Evolutionary conservation across 2,329 filamentous ascomycete genomes (phyloP).

Genomic region (Phaeosphaeriaceae sp.): DNA sequence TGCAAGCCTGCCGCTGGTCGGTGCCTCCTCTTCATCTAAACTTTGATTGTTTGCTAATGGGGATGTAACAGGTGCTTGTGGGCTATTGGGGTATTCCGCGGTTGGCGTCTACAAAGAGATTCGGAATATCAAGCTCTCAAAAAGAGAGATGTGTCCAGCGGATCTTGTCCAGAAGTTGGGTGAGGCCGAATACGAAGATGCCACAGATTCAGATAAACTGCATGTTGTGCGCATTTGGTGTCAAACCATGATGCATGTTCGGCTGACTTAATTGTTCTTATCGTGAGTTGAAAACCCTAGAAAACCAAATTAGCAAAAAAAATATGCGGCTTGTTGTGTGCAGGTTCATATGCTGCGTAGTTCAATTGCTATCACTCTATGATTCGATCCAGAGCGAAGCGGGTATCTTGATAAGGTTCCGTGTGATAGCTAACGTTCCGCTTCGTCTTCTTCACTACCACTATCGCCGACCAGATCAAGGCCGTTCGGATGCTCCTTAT

Average conservation of each 20-base stretch:
- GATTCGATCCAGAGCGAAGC: too few species aligned
- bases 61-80: constrained; percentile 55
- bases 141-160: constrained; percentile 13
- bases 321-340: background rate
- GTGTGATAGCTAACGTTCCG: background rate
- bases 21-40: background rate
- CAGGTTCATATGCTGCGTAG: too few species aligned
- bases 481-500: background rate
- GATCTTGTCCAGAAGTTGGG: constrained; percentile 20
- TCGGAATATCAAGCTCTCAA: constrained; percentile 22
- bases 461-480: background rate
- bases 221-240: constrained; percentile 32
- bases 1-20: constrained; percentile 69
- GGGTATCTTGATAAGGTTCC: too few species aligned
- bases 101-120: constrained; percentile 67
- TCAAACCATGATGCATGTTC: constrained; percentile 26
- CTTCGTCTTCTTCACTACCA: background rate
- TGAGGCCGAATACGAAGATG: constrained; percentile 21
- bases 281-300: background rate
- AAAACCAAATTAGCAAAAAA: background rate
- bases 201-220: constrained; percentile 23
- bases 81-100: constrained; percentile 65
- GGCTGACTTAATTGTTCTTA: background rate
- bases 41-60: constrained; percentile 3
- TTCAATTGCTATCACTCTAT: too few species aligned